Evolutionary conservation across 1,284 basidiomycete genomes (phyloP).

Genomic region (Boletus semigastroideus): DNA sequence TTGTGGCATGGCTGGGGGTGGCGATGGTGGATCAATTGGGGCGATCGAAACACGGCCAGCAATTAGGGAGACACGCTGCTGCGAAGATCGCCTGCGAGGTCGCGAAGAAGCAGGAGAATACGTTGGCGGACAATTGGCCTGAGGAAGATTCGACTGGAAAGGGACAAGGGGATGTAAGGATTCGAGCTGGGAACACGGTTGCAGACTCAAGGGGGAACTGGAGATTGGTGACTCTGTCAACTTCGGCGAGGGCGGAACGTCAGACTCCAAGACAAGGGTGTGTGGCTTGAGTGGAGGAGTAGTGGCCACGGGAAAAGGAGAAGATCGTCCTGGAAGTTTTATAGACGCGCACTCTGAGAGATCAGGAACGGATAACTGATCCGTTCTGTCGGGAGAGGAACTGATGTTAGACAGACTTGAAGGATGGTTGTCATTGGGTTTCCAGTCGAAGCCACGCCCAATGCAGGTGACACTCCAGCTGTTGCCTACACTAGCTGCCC

Average conservation of each 20-base stretch:
- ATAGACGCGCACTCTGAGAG: slow-evolving; percentile 5
- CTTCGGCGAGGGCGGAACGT: slow-evolving; percentile 16
- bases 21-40: slow-evolving; percentile 65
- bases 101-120: slow-evolving; percentile 53
- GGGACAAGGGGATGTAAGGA: slow-evolving; percentile 10
- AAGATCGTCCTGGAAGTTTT: slow-evolving; percentile 10
- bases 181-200: slow-evolving; percentile 36
- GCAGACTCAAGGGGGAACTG: slow-evolving; percentile 27
- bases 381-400: slow-evolving; percentile 9
- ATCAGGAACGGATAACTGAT: slow-evolving; percentile 13
- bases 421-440: slow-evolving; percentile 39
- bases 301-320: slow-evolving; percentile 18
- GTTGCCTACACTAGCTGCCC: slow-evolving; percentile 62
- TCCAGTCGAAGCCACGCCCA: slow-evolving; percentile 80
- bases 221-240: slow-evolving; percentile 24
- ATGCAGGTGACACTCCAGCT: slow-evolving; percentile 83
- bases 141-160: slow-evolving; percentile 21
- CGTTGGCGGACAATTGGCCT: slow-evolving; percentile 27
- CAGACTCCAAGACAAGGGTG: slow-evolving; percentile 1
- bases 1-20: slow-evolving; percentile 55
- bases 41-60: slow-evolving; percentile 76
- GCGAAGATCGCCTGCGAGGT: slow-evolving; percentile 71
- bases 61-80: slow-evolving; percentile 77
- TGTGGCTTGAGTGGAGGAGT: slow-evolving; percentile 7
- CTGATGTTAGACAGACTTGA: slow-evolving; percentile 5